A percentile compares a stretch with the other conserved stretches of the same genome.
Conservation (phyloP, 306 rosid genomes). For the Vicia faba region DNA sequence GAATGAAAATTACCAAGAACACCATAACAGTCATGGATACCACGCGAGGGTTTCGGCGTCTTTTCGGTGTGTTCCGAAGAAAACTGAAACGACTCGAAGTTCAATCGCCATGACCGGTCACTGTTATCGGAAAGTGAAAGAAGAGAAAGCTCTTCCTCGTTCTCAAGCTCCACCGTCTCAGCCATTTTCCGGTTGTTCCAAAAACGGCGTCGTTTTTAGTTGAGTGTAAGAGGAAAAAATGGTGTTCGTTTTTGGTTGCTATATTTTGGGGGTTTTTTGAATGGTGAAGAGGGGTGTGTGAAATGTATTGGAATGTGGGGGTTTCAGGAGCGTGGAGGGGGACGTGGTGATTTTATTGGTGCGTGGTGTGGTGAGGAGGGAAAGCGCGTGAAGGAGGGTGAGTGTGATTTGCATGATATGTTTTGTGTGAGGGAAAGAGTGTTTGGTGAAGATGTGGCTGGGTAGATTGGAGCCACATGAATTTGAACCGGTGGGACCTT, state of each 20-base stretch:
- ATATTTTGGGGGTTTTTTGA: no score
- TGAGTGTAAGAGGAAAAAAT: neutral
- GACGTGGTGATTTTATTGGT: no score
- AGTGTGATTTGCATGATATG: no score
- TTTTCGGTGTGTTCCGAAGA: conserved; percentile 55
- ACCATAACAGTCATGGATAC: conserved; percentile 81
- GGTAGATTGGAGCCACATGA: conserved; percentile 23
- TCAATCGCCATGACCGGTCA: conserved; percentile 85
- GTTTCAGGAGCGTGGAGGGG: no score
- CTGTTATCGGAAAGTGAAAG: conserved; percentile 51
- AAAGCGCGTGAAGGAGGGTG: no score
- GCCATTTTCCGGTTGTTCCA: conserved; percentile 44
- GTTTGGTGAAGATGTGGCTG: neutral
- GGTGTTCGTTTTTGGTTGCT: conserved; percentile 20
- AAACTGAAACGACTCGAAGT: conserved; percentile 69
- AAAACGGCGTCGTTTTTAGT: conserved; percentile 32
- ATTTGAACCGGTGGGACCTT: conserved; percentile 26
- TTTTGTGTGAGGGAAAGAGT: no score
- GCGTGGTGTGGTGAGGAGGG: no score
- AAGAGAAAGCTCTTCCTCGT: conserved; percentile 66
- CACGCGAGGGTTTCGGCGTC: conserved; percentile 55
- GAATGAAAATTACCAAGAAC: conserved; percentile 52
- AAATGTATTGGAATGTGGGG: no score
- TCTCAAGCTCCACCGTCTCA: conserved; percentile 38
- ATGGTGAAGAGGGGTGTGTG: no score